Base-by-base conservation (phyloP, 228 moss, liverwort and hornwort species). In the Sphagnum magellanicum region DNA sequence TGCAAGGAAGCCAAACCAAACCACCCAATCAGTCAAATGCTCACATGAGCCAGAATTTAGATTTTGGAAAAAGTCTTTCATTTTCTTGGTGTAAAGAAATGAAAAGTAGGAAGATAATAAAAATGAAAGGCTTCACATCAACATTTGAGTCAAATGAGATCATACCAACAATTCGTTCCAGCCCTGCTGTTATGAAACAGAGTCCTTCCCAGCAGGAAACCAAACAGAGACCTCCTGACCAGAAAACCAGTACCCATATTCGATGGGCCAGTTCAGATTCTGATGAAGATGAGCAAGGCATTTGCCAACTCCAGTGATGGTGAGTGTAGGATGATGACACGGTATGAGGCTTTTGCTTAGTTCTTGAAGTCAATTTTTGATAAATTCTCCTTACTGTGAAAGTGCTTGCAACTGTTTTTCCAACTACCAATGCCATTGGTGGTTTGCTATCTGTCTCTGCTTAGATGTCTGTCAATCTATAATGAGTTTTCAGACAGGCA, bases 71-170 rank as follows among this genome's bases (percentile, higher is more conserved):
- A 10, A 51, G 52, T 16, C 14, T 13, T 16, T 15, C 15, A 8
- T 51, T n/a, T n/a, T 6, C 5, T n/a, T 0, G 51, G 51, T 8
- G 50, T 51, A 50, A 3, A 51, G 66, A 63, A 11, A 53, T 62
- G 50, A 7, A 4, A 49, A 55, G 49, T 6, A 46, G 46, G 48
- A 17, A 61, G 4, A 50, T 73, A 6, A 68, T 6, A 53, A 68
- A 55, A 52, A 74, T 74, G 74, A 74, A 74, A 68, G 74, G 74
- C 10, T 74, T 74, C 17, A 63, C 53, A 48, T 53, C 68, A 49
- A 61, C 74, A 8, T 74, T 74, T 7, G 62, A 68, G 9, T 16
- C 16, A 15, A 70, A 7, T 67, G 67, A 7, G 16, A 13, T n/a
- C 16, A 5, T 13, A 52, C 10, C 7, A 10, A 16, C 50, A 10